Percentiles rank a stretch among this genome's conserved stretches.
phyloP scores from a whole-genome alignment of 768 basidiomycete genomes.

The Rhizopogon vinicolor region DNA sequence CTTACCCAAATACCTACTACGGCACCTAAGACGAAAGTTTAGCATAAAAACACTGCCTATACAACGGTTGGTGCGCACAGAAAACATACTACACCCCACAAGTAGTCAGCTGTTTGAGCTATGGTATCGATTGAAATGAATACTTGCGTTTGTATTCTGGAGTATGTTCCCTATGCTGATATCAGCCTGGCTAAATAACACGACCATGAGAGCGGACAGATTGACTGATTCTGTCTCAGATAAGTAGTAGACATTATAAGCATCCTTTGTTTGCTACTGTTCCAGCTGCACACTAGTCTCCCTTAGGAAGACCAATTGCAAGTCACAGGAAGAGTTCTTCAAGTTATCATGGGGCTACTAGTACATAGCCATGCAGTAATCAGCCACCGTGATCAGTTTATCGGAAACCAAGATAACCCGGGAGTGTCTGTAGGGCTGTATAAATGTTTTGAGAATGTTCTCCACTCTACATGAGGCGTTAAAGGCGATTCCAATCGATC shows the following conservation, averaged over 20 bases:
- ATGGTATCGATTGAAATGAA: neutral
- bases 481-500: no score
- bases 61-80: neutral
- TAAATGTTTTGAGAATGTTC: no score
- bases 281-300: no score
- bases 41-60: neutral
- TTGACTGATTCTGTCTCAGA: neutral
- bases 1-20: neutral
- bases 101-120: neutral
- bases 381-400: no score
- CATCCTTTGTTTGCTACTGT: no score
- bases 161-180: neutral
- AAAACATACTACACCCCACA: neutral
- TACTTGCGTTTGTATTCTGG: neutral
- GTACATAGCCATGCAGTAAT: no score
- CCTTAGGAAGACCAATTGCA: no score
- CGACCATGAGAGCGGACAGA: neutral
- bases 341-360: no score
- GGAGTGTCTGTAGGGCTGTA: no score
- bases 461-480: no score
- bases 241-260: neutral
- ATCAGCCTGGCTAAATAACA: neutral
- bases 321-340: no score
- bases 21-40: neutral
- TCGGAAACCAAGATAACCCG: no score